phyloP scores from a whole-genome alignment of 495 filamentous ascomycete genomes.

The Endocarpon pusillum region DNA sequence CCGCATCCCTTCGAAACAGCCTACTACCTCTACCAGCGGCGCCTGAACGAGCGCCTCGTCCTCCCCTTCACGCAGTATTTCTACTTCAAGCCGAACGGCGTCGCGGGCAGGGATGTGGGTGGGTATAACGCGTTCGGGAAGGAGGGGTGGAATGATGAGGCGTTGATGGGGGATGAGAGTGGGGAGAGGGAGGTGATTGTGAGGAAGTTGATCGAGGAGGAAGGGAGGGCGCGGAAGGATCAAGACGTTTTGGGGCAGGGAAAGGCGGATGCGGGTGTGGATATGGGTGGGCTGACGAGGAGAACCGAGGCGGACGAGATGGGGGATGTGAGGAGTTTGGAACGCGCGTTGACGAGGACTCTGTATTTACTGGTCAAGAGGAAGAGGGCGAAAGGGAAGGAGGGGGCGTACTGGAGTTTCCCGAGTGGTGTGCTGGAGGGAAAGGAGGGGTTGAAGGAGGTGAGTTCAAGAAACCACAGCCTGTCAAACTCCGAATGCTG shows the following conservation, averaged over 20 bases:
- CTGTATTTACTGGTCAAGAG: slow-evolving; percentile 51
- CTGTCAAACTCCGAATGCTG: too few relatives aligned
- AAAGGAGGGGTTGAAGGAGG: slow-evolving; percentile 64
- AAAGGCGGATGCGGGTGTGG: slow-evolving; percentile 41
- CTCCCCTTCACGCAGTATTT: slow-evolving; percentile 83
- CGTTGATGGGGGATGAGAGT: slow-evolving; percentile 52
- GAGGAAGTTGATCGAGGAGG: slow-evolving; percentile 56
- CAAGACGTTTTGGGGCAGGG: slow-evolving; percentile 32
- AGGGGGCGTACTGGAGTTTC: slow-evolving; percentile 58
- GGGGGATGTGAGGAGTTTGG: slow-evolving; percentile 55
- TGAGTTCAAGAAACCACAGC: slow-evolving; percentile 36
- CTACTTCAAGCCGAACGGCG: slow-evolving; percentile 75
- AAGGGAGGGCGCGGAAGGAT: slow-evolving; percentile 47
- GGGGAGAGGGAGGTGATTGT: slow-evolving; percentile 41
- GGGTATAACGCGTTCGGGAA: slow-evolving; percentile 66
- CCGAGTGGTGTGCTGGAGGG: slow-evolving; percentile 46
- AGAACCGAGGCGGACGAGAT: slow-evolving; percentile 67
- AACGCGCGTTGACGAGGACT: slow-evolving; percentile 57
- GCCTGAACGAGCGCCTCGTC: slow-evolving; percentile 81
- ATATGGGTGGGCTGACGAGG: slow-evolving; percentile 30
- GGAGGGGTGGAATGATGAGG: slow-evolving; percentile 83
- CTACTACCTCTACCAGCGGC: slow-evolving; percentile 91
- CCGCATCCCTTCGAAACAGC: slow-evolving; percentile 78
- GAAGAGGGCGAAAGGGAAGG: slow-evolving; percentile 16
- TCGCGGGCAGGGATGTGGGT: slow-evolving; percentile 68